These are phyloP conservation scores for Keithomyces neogunnii DNA, from an alignment of 2,329 filamentous ascomycete species.

Conservation along the genomic window DNA sequence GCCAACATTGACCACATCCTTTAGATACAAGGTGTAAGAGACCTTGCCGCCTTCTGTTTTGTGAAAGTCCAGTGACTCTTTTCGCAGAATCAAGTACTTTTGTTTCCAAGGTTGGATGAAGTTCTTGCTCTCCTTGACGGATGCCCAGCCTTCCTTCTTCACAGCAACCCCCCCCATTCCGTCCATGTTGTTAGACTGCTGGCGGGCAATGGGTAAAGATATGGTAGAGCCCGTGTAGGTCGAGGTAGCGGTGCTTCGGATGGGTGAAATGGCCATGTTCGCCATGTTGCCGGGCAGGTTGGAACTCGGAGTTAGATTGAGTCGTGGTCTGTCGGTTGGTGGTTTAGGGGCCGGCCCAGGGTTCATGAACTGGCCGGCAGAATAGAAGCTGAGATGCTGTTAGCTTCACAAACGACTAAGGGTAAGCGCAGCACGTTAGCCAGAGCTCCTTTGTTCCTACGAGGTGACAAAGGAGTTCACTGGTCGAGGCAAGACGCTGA, in stretches of 20 bases:
- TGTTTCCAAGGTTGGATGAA: constrained; percentile 83
- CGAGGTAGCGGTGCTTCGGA: constrained; percentile 55
- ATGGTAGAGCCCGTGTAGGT: constrained; percentile 66
- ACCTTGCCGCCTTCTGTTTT: constrained; percentile 86
- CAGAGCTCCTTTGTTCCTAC: not conserved
- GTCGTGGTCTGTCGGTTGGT: constrained; percentile 72
- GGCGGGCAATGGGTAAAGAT: constrained; percentile 58
- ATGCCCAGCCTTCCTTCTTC: constrained; percentile 75
- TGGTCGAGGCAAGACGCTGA: too few species aligned
- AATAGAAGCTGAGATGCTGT: constrained; percentile 39
- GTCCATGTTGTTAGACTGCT: constrained; percentile 52
- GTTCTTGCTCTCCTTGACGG: constrained; percentile 84
- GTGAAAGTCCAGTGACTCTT: constrained; percentile 89
- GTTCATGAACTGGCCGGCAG: constrained; percentile 79
- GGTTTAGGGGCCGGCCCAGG: constrained; percentile 89
- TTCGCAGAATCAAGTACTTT: constrained; percentile 83
- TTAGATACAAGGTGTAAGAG: constrained; percentile 74
- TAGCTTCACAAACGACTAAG: constrained; percentile 3
- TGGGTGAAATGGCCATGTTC: constrained; percentile 66
- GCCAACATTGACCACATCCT: constrained; percentile 82
- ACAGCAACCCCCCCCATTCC: constrained; percentile 61
- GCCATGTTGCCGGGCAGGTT: constrained; percentile 72
- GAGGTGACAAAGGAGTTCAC: too few species aligned
- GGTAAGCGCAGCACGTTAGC: too few species aligned
- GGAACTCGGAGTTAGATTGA: constrained; percentile 69